Evolutionary conservation across 176 grass and related monocot species (phyloP).

Genomic region (Paspalum notatum): DNA sequence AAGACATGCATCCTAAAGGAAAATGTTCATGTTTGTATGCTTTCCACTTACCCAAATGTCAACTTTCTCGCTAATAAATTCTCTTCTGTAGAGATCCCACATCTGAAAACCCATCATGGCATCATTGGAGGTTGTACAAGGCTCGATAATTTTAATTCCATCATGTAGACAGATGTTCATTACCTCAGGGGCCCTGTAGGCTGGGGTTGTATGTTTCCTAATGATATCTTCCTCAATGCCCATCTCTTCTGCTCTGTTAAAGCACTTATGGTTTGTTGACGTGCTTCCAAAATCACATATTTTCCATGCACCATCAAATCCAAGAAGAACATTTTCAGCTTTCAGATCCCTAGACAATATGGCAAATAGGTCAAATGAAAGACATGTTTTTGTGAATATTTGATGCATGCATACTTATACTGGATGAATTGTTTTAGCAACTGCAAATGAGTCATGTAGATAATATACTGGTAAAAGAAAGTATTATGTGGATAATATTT

Average conservation of each 20-base stretch:
- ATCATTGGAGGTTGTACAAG: constrained; percentile 6
- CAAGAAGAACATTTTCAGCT: constrained; percentile 93
- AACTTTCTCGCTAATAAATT: constrained; percentile 86
- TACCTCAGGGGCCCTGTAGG: constrained; percentile 93
- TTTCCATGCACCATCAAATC: constrained; percentile 86
- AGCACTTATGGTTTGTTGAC: constrained; percentile 88
- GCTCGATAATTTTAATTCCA: constrained; percentile 1
- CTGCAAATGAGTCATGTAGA: constrained; percentile 1
- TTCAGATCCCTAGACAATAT: constrained; percentile 64
- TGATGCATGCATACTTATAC: not conserved
- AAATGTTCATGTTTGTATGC: constrained; percentile 22
- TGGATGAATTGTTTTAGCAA: not conserved
- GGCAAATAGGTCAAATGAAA: constrained; percentile 31
- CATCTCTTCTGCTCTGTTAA: constrained; percentile 81
- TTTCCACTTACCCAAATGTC: constrained; percentile 76
- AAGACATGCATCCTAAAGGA: constrained; percentile 12
- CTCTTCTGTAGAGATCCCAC: constrained; percentile 94
- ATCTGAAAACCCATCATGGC: constrained; percentile 60
- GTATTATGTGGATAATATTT: constrained; percentile 25
- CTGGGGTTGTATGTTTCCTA: constrained; percentile 84
- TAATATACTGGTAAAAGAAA: not conserved
- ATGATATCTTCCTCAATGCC: constrained; percentile 92
- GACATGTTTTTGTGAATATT: not conserved
- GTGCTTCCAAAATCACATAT: constrained; percentile 90
- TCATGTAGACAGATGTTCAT: not conserved